phyloP scores from a whole-genome alignment of 257 asterid genomes.

The Penstemon barbatus region DNA sequence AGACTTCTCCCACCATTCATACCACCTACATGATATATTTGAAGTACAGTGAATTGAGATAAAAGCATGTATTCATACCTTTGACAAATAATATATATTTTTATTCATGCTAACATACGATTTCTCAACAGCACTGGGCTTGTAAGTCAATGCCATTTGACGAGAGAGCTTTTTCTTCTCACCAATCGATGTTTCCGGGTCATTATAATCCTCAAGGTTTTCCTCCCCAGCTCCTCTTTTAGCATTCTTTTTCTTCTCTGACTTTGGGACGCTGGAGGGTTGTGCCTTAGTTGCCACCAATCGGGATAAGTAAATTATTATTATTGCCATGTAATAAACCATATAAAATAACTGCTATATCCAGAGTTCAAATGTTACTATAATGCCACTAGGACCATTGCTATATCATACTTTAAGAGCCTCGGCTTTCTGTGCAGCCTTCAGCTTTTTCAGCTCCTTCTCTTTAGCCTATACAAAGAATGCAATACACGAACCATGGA shows the following conservation, averaged over 20 bases:
- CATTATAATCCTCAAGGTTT: constrained; percentile 68
- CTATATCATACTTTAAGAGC: constrained; percentile 48
- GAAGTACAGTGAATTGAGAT: neutral
- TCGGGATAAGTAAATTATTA: constrained; percentile 6
- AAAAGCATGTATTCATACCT: neutral
- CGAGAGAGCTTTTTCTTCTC: constrained; percentile 75
- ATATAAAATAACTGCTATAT: constrained; percentile 26
- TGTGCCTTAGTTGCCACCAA: constrained; percentile 52
- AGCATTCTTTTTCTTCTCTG: constrained; percentile 68
- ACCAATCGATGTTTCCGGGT: constrained; percentile 80
- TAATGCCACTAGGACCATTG: neutral
- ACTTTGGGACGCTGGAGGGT: constrained; percentile 50
- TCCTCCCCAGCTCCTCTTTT: constrained; percentile 72
- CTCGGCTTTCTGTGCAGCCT: constrained; percentile 88
- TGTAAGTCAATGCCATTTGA: constrained; percentile 82
- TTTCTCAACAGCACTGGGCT: constrained; percentile 78
- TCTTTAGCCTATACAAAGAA: constrained; percentile 65
- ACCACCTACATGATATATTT: constrained; percentile 64
- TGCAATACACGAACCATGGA: constrained; percentile 15
- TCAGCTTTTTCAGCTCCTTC: constrained; percentile 79
- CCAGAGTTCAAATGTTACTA: neutral
- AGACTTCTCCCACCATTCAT: constrained; percentile 95
- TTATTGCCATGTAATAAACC: neutral
- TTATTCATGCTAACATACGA: constrained; percentile 49
- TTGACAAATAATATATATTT: neutral